Conservation (phyloP, 768 basidiomycete genomes). For the Russula brevipes region DNA sequence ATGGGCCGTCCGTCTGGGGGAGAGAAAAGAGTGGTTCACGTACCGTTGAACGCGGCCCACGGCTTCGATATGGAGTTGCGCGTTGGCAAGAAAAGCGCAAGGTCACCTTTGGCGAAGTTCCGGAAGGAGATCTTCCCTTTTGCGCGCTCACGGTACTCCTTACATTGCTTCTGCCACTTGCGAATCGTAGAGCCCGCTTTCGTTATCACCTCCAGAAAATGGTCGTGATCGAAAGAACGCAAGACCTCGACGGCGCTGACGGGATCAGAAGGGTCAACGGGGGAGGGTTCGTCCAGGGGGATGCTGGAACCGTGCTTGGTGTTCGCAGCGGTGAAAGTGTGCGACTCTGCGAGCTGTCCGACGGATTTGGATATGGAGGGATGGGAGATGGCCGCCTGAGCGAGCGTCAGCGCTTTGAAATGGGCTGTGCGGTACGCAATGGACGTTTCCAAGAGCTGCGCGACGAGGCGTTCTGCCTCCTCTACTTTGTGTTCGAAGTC, state of each 20-base stretch:
- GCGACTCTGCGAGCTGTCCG: conserved; percentile 37
- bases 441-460: conserved; percentile 77
- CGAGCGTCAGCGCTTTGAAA: conserved; percentile 60
- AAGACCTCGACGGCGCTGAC: conserved; percentile 62
- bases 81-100: conserved; percentile 94
- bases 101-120: conserved; percentile 91
- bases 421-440: conserved; percentile 74
- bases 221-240: conserved; percentile 75
- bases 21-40: conserved; percentile 24
- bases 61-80: conserved; percentile 89
- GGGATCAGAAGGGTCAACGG: conserved; percentile 75
- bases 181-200: conserved; percentile 84
- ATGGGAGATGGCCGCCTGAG: conserved; percentile 50
- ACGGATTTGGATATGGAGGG: conserved; percentile 45
- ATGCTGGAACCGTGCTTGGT: conserved; percentile 50
- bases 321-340: conserved; percentile 28
- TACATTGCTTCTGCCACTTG: conserved; percentile 98
- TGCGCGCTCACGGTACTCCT: conserved; percentile 90
- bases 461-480: conserved; percentile 60
- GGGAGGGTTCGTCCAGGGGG: conserved; percentile 56
- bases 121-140: conserved; percentile 95
- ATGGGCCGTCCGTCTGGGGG: neutral
- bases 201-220: conserved; percentile 75
- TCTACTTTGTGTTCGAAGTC: conserved; percentile 65
- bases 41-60: conserved; percentile 99